Percentiles rank a stretch among this genome's conserved stretches.
Conservation (phyloP, 306 rosid species). For the Acacia confusa region DNA sequence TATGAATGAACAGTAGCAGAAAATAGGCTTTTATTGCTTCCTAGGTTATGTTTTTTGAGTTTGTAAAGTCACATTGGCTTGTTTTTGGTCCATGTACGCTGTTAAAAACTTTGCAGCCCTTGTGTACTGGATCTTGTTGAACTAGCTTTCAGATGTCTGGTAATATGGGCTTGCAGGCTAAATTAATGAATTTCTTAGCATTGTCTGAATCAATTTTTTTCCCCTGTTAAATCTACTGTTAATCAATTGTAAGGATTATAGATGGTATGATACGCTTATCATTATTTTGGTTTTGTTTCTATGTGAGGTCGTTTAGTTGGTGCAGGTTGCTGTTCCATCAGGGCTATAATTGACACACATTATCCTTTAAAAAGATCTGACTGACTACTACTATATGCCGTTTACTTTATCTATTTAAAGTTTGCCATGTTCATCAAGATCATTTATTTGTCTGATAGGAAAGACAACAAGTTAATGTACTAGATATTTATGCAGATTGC, state of each 20-base stretch:
- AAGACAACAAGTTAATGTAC: conserved; percentile 1
- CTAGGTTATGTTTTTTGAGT: conserved; percentile 11
- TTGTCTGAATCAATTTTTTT: background rate
- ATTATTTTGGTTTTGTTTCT: conserved; percentile 13
- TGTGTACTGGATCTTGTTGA: background rate
- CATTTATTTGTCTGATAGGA: conserved; percentile 1
- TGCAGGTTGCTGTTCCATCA: background rate
- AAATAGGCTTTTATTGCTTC: conserved; percentile 12
- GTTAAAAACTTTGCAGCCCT: background rate
- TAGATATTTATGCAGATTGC: conserved; percentile 60
- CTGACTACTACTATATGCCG: background rate
- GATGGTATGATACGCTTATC: background rate
- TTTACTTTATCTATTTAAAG: conserved; percentile 17
- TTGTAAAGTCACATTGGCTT: background rate
- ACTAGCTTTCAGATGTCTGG: conserved; percentile 3
- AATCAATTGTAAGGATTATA: background rate
- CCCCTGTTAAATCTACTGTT: background rate
- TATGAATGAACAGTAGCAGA: background rate
- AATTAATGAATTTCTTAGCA: background rate
- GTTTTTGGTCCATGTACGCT: background rate
- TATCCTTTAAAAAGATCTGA: background rate
- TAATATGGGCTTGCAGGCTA: conserved; percentile 13
- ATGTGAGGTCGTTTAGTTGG: background rate
- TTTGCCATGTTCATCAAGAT: conserved; percentile 26
- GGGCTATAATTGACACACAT: background rate